These are phyloP conservation scores for Papiliotrema nemorosa DNA, from an alignment of 1,284 basidiomycete species.

Conservation along the genomic window DNA sequence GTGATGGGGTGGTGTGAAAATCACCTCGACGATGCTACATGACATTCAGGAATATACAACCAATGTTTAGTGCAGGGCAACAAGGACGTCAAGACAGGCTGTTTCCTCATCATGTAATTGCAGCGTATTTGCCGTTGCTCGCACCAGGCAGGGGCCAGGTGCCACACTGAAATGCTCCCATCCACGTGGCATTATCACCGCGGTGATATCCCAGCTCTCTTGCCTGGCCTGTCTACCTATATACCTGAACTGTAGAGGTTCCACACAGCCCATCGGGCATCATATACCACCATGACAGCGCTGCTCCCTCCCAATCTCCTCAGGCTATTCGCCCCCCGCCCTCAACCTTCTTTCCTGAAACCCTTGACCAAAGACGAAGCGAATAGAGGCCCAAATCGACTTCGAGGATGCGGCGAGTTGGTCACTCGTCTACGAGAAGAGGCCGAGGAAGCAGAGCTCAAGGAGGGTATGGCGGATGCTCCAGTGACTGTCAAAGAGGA, in stretches of 20 bases:
- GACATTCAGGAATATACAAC: no score
- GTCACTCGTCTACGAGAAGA: conserved; percentile 72
- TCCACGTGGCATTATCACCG: no score
- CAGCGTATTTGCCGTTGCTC: no score
- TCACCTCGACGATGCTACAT: no score
- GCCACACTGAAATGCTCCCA: no score
- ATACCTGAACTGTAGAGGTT: neutral
- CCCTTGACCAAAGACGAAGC: conserved; percentile 79
- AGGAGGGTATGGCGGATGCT: conserved; percentile 37
- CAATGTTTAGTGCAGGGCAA: no score
- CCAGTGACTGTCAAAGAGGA: conserved; percentile 44
- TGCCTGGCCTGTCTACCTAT: neutral
- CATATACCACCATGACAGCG: conserved; percentile 58
- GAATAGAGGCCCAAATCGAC: conserved; percentile 65
- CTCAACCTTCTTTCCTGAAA: conserved; percentile 75
- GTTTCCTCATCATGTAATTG: no score
- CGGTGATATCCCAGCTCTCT: neutral
- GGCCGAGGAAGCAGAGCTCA: conserved; percentile 56
- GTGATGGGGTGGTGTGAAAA: no score
- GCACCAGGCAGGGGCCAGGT: no score
- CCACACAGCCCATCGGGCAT: neutral
- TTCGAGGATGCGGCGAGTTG: conserved; percentile 68
- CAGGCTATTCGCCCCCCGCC: conserved; percentile 88
- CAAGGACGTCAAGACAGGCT: no score
- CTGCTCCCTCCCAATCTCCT: conserved; percentile 88